Evolutionary conservation across 306 rosid genomes (phyloP).

Genomic region (Canavalia ensiformis): DNA sequence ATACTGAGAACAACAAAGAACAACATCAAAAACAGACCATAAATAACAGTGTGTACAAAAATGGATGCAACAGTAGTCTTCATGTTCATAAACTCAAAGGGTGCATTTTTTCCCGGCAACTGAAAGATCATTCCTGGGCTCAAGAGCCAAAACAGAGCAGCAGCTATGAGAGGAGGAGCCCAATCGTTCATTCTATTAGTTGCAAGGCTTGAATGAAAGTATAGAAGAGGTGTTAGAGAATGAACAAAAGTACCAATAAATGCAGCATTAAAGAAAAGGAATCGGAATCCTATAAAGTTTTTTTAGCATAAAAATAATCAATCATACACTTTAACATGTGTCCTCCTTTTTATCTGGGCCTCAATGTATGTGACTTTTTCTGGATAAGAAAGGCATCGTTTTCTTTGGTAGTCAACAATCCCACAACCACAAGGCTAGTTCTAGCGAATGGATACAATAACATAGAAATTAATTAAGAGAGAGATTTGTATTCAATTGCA

Average conservation of each 20-base stretch:
- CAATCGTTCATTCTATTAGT: conserved; percentile 68
- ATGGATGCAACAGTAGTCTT: conserved; percentile 84
- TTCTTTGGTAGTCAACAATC: conserved; percentile 52
- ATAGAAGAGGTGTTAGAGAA: conserved; percentile 22
- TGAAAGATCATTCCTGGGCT: conserved; percentile 88
- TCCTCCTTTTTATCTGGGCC: conserved; percentile 43
- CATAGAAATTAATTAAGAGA: background rate
- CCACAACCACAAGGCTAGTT: conserved; percentile 16
- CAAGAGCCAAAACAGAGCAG: conserved; percentile 78
- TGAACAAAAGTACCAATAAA: background rate
- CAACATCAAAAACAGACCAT: conserved; percentile 76
- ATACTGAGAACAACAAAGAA: conserved; percentile 76
- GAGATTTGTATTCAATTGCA: background rate
- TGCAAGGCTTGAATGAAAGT: conserved; percentile 25
- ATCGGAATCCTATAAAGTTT: conserved; percentile 66
- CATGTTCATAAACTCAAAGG: conserved; percentile 83
- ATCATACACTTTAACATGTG: conserved; percentile 49
- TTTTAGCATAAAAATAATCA: conserved; percentile 34
- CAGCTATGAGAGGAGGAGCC: conserved; percentile 87
- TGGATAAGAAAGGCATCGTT: conserved; percentile 66
- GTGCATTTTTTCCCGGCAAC: conserved; percentile 79
- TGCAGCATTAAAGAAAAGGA: conserved; percentile 39
- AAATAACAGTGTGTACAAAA: conserved; percentile 83
- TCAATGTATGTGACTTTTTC: conserved; percentile 12
- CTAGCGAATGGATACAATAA: conserved; percentile 23